Evolutionary conservation across 768 basidiomycete genomes (phyloP).

Genomic region (Trametopsis cervina): DNA sequence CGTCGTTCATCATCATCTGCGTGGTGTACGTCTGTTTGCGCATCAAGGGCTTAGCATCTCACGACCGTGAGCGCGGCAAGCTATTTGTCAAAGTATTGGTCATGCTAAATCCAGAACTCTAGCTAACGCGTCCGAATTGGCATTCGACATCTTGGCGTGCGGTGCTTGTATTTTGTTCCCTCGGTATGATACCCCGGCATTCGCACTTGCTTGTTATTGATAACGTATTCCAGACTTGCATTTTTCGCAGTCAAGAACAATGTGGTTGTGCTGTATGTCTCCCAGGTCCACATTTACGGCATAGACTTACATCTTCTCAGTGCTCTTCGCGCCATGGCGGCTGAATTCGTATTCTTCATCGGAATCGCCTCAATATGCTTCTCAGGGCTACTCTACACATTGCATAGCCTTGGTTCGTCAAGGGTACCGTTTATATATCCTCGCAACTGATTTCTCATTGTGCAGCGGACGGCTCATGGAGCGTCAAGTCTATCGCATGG

Average conservation of each 20-base stretch:
- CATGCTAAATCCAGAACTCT: constrained; percentile 4
- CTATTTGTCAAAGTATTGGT: background rate
- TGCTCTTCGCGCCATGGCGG: constrained; percentile 76
- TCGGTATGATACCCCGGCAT: constrained; percentile 34
- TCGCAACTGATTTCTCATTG: background rate
- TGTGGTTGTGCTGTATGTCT: constrained; percentile 64
- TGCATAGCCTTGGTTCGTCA: constrained; percentile 41
- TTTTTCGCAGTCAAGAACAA: constrained; percentile 79
- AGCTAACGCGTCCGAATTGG: constrained; percentile 49
- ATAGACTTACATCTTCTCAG: constrained; percentile 30
- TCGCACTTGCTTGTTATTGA: background rate
- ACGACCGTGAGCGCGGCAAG: constrained; percentile 37
- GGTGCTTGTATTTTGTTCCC: constrained; percentile 84
- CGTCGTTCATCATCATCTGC: constrained; percentile 65
- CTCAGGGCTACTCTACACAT: constrained; percentile 62
- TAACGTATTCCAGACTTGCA: constrained; percentile 42
- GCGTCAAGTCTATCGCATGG: constrained; percentile 60
- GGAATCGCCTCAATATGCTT: constrained; percentile 73
- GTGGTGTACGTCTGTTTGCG: constrained; percentile 61
- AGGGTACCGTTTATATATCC: background rate
- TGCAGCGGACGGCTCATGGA: constrained; percentile 29
- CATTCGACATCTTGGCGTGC: constrained; percentile 81
- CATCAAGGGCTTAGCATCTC: constrained; percentile 47
- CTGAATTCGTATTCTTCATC: constrained; percentile 75
- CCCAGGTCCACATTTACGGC: background rate